Conservation (phyloP, 129 eudicot genomes). For the Flaveria bidentis region DNA sequence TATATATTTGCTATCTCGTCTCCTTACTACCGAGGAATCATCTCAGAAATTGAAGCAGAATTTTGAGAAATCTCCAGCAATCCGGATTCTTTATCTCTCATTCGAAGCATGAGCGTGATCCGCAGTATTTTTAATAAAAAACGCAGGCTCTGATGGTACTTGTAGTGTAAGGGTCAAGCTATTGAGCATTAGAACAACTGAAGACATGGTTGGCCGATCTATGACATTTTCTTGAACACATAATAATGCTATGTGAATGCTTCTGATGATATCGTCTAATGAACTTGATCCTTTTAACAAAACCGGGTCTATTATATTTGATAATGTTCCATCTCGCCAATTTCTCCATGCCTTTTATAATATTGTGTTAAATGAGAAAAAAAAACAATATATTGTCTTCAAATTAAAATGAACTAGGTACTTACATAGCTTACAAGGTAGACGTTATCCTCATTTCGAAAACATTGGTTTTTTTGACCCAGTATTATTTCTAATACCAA, state of each 20-base stretch:
- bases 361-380: background rate
- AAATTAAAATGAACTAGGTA: background rate
- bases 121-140: background rate
- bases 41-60: background rate
- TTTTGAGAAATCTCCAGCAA: background rate
- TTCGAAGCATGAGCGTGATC: background rate
- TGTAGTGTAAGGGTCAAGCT: background rate
- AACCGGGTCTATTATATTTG: background rate
- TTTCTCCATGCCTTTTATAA: background rate
- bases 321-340: constrained; percentile 1
- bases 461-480: background rate
- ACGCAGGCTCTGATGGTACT: background rate
- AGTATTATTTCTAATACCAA: constrained; percentile 18
- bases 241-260: constrained; percentile 2
- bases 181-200: background rate
- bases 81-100: background rate
- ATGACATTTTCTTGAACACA: background rate
- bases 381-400: background rate
- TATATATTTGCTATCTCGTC: too few relatives aligned
- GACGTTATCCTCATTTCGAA: background rate
- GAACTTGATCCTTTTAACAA: background rate
- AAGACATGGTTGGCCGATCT: background rate
- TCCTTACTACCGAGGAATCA: background rate
- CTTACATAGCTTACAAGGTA: background rate
- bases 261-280: background rate